A percentile compares a stretch with the other conserved stretches of the same genome.
Evolutionary conservation across 371 early-diverging fungal species (phyloP).

Genomic region (Funneliformis caledonium): DNA sequence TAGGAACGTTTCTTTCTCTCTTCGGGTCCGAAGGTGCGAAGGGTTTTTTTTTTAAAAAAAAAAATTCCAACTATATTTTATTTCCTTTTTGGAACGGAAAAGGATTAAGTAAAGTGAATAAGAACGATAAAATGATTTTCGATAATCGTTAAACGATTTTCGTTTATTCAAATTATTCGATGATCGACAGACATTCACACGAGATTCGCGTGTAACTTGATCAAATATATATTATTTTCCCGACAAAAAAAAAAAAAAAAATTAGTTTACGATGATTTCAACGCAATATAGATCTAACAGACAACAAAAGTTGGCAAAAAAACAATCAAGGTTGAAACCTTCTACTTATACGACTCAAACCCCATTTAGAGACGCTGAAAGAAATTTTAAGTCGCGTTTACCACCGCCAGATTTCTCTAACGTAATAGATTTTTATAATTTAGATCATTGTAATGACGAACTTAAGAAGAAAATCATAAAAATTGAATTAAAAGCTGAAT

Average conservation of each 20-base stretch:
- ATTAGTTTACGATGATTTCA: background rate
- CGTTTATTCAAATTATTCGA: too few species aligned
- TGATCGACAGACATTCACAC: too few species aligned
- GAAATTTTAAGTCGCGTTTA: conserved; percentile 37
- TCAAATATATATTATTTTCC: background rate
- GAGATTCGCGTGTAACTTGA: too few species aligned
- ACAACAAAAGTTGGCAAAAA: conserved; percentile 30
- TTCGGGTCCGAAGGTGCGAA: too few species aligned
- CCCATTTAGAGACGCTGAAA: conserved; percentile 41
- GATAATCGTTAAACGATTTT: too few species aligned
- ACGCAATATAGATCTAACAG: conserved; percentile 15
- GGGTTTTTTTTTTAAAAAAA: too few species aligned
- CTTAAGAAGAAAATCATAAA: conserved; percentile 18
- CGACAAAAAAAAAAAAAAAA: too few species aligned
- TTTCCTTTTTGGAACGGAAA: too few species aligned
- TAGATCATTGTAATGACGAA: conserved; percentile 11
- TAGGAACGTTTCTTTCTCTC: too few species aligned
- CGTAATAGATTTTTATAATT: conserved; percentile 39
- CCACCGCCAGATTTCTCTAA: conserved; percentile 27
- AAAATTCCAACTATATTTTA: too few species aligned
- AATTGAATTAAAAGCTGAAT: conserved; percentile 34
- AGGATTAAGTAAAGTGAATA: too few species aligned
- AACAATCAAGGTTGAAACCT: background rate
- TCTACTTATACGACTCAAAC: conserved; percentile 32
- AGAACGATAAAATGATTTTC: too few species aligned